A percentile compares a stretch with the other conserved stretches of the same genome.
phyloP scores from a whole-genome alignment of 2,329 filamentous ascomycete species.

The Aspergillus niger region DNA sequence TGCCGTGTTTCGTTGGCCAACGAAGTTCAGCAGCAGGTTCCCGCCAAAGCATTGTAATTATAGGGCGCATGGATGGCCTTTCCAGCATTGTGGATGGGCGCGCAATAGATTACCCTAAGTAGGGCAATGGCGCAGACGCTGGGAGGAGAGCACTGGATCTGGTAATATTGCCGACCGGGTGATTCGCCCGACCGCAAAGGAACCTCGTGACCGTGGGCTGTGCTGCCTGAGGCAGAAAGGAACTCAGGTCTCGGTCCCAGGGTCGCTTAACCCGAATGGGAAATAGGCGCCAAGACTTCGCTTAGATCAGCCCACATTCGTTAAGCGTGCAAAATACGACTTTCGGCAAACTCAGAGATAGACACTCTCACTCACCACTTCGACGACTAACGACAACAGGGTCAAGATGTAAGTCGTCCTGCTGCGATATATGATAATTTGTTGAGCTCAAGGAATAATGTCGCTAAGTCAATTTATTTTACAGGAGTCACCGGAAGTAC shows the following conservation, averaged over 20 bases:
- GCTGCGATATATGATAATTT: conserved; percentile 9
- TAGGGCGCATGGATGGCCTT: no score
- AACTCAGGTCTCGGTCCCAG: not conserved
- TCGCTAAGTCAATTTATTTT: conserved; percentile 31
- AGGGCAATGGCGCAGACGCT: no score
- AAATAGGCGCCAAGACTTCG: conserved; percentile 25
- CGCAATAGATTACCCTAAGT: no score
- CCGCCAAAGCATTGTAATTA: no score
- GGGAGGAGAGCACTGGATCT: no score
- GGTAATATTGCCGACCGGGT: no score
- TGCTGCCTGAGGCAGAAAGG: conserved; percentile 17
- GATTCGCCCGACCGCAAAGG: no score
- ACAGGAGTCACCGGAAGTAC: conserved; percentile 65
- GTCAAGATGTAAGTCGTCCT: conserved; percentile 49
- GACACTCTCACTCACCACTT: conserved; percentile 45
- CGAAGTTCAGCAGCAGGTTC: not conserved
- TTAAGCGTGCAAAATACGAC: conserved; percentile 44
- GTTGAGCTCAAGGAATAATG: conserved; percentile 12
- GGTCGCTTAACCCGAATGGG: conserved; percentile 13
- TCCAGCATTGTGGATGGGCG: no score
- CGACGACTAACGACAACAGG: conserved; percentile 52
- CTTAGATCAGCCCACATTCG: conserved; percentile 49
- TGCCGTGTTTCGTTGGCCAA: not conserved
- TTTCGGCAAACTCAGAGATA: conserved; percentile 39
- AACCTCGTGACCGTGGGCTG: not conserved